Conservation (phyloP, 345 rosid genomes). For the Gossypium turneri region DNA sequence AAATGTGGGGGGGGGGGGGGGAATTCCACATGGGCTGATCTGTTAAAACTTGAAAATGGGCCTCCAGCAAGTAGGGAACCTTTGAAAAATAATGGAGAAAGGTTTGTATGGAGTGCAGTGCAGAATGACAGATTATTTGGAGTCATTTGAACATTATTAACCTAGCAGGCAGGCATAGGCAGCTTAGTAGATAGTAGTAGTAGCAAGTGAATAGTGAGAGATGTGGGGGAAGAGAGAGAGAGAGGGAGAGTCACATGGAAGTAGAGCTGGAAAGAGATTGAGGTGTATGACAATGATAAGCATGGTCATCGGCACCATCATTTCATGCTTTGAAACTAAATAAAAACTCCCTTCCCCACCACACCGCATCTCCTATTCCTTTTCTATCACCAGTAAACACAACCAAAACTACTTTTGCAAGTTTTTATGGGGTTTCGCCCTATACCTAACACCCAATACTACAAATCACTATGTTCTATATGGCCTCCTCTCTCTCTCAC, state of each 20-base stretch:
- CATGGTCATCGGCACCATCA: conserved; percentile 44
- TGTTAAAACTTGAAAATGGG: not conserved
- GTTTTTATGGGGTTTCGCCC: not conserved
- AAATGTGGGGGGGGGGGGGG: no score
- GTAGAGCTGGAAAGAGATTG: conserved; percentile 1
- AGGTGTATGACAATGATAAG: conserved; percentile 29
- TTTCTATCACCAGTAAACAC: not conserved
- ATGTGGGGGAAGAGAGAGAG: not conserved
- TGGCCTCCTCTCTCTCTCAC: conserved; percentile 16
- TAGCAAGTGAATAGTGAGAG: not conserved
- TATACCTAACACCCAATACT: conserved; percentile 3
- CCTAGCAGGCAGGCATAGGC: not conserved
- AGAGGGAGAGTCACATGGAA: not conserved
- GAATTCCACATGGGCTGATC: not conserved
- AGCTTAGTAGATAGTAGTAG: not conserved
- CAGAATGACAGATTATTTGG: not conserved
- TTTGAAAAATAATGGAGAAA: not conserved
- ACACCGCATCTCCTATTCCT: not conserved
- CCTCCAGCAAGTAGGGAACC: not conserved
- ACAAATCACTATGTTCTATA: not conserved
- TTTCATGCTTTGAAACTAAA: conserved; percentile 39
- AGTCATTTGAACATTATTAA: not conserved
- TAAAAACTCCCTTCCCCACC: conserved; percentile 9
- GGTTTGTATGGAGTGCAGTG: not conserved
- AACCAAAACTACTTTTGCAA: not conserved